Evolutionary conservation across 768 basidiomycete genomes (phyloP), one percentile per base, ranked within the genome.

Genomic region (Suillus bovinus): DNA sequence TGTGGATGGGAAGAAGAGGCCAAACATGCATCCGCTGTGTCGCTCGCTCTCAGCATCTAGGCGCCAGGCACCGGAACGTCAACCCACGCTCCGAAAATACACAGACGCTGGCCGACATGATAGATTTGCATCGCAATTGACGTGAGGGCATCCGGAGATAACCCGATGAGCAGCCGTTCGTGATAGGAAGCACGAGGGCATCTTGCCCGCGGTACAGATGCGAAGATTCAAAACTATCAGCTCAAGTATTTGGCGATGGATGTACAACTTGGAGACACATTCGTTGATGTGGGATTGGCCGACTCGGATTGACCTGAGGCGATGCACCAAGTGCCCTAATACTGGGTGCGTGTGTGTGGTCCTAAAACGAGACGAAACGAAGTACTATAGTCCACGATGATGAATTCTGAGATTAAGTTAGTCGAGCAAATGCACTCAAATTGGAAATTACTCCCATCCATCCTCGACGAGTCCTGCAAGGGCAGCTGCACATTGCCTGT

Each of bases 191-290:
- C 34, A 84, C 84, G 4, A 5, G 39, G 53, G 61, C 71, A 3
- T 61, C 36, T 22, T 89, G 87, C 66, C 77, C 80, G 31, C 74
- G 81, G 49, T 89, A 87, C 70, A 74, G 80, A 41, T 71, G 72
- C n/a, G 3, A 44, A 67, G 22, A 81, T 84, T 46, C n/a, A n/a
- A n/a, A 82, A 85, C 63, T 86, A 88, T 70, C 79, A 87, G 69
- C 77, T 89, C 60, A 88, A 88, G 68, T 78, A 83, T 66, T 64
- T 77, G 56, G 87, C 87, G 76, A 82, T 89, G 74, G 87, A 89
- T 63, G 64, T 67, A 9, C 79, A 85, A 11, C 85, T 82, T 17
- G 87, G 86, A 5, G 87, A 89, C 67, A 84, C 84, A 7, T 76
- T 89, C 41, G 49, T 80, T 62, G 74, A 80, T 10, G 58, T 62